Evolutionary conservation across 805 yeast genomes (phyloP).

Genomic region (Saccharomycopsis olivae): DNA sequence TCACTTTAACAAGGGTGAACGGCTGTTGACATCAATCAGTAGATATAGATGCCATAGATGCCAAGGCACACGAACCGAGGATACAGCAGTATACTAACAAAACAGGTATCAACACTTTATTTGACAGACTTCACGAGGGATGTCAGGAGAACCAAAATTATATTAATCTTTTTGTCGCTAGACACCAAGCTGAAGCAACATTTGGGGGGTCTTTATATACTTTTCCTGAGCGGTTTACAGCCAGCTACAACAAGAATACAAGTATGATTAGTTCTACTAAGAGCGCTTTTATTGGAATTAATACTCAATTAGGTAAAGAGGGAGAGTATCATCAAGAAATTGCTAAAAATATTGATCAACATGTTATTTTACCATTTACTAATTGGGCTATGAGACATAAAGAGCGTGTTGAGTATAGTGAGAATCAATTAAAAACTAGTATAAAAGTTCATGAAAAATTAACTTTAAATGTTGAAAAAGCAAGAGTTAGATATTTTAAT

Average conservation of each 20-base stretch:
- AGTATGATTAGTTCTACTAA: slow-evolving; percentile 45
- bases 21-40: no score
- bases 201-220: slow-evolving; percentile 49
- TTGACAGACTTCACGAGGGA: slow-evolving; percentile 43
- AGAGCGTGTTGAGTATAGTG: slow-evolving; percentile 53
- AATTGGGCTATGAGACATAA: slow-evolving; percentile 70
- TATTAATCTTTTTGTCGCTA: slow-evolving; percentile 47
- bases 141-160: slow-evolving; percentile 54
- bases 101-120: slow-evolving; percentile 38
- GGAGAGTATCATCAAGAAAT: slow-evolving; percentile 50
- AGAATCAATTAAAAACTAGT: slow-evolving; percentile 39
- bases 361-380: slow-evolving; percentile 61
- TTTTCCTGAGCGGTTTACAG: slow-evolving; percentile 28
- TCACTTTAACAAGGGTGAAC: not conserved
- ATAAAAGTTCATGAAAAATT: slow-evolving; percentile 41
- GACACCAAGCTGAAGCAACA: slow-evolving; percentile 62
- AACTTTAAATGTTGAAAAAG: slow-evolving; percentile 37
- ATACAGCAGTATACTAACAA: not conserved
- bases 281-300: slow-evolving; percentile 49
- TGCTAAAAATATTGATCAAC: slow-evolving; percentile 46
- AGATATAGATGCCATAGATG: no score
- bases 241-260: slow-evolving; percentile 37
- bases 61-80: no score
- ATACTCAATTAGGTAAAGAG: slow-evolving; percentile 43
- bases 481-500: slow-evolving; percentile 62